Conservation (phyloP, 1,139 yeast species). For the Pichia sp. region DNA sequence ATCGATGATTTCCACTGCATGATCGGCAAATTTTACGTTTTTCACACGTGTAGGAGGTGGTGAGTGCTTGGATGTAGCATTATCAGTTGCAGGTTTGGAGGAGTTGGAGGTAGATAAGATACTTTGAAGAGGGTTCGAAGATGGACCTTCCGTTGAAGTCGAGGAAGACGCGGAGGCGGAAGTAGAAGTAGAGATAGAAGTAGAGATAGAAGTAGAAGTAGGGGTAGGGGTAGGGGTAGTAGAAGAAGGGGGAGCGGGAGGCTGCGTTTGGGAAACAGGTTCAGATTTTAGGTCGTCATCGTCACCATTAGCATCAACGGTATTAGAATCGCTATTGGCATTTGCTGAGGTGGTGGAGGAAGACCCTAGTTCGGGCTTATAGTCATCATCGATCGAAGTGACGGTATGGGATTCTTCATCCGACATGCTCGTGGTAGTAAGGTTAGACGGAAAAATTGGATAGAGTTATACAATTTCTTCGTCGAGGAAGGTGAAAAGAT, state of each 20-base stretch:
- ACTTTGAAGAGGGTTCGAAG: constrained; percentile 1
- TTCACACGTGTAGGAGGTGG: constrained; percentile 8
- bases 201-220: background rate
- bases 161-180: background rate
- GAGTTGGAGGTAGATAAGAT: background rate
- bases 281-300: background rate
- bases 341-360: background rate
- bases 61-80: background rate
- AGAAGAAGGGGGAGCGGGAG: background rate
- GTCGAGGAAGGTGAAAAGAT: no score
- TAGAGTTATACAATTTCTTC: no score
- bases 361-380: constrained; percentile 18
- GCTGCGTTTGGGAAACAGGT: background rate
- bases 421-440: background rate
- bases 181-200: background rate
- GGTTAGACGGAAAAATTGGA: background rate
- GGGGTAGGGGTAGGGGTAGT: constrained; percentile 1
- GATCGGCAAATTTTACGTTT: constrained; percentile 16
- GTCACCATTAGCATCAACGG: background rate
- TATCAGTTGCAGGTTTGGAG: background rate
- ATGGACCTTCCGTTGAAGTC: background rate
- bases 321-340: background rate
- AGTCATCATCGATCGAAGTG: constrained; percentile 19
- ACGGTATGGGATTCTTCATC: constrained; percentile 1
- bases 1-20: background rate